These are phyloP conservation scores for Lipomyces oligophaga DNA, from an alignment of 805 yeast genomes.

Conservation along the genomic window DNA sequence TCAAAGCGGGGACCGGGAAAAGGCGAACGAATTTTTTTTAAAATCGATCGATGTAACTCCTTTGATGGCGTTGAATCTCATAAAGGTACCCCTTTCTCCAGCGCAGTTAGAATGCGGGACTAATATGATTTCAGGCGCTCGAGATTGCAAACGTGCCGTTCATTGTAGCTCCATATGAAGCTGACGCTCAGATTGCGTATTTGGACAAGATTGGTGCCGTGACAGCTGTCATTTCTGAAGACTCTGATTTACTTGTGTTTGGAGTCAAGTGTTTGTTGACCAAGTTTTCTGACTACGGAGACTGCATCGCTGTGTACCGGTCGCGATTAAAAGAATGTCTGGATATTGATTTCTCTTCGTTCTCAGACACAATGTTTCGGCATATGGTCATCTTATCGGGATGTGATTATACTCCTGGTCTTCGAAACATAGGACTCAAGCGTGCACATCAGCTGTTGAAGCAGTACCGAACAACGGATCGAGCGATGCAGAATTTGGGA, in stretches of 20 bases:
- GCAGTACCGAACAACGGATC: slow-evolving; percentile 49
- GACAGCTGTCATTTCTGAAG: slow-evolving; percentile 87
- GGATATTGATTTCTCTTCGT: slow-evolving; percentile 47
- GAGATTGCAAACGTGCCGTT: slow-evolving; percentile 55
- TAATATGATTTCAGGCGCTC: slow-evolving; percentile 38
- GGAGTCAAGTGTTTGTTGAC: slow-evolving; percentile 77
- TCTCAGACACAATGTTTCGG: slow-evolving; percentile 58
- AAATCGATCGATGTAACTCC: slow-evolving; percentile 86
- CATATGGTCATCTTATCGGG: slow-evolving; percentile 87
- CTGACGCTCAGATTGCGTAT: slow-evolving; percentile 94
- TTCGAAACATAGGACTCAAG: slow-evolving; percentile 73
- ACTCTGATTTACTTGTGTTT: slow-evolving; percentile 85
- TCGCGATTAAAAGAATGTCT: slow-evolving; percentile 50
- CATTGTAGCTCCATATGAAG: slow-evolving; percentile 97
- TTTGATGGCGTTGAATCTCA: slow-evolving; percentile 81
- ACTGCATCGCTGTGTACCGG: slow-evolving; percentile 65
- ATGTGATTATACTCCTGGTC: slow-evolving; percentile 90
- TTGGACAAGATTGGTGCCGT: slow-evolving; percentile 70
- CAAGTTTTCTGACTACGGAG: slow-evolving; percentile 65
- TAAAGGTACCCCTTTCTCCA: slow-evolving; percentile 46
- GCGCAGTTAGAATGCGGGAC: background rate
- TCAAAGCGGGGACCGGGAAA: slow-evolving; percentile 50
- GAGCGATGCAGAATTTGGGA: slow-evolving; percentile 53
- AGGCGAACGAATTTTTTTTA: slow-evolving; percentile 65
- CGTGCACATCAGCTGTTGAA: slow-evolving; percentile 65